Evolutionary conservation across 2,329 filamentous ascomycete species (phyloP).

Genomic region (Arthrobotrys iridis): DNA sequence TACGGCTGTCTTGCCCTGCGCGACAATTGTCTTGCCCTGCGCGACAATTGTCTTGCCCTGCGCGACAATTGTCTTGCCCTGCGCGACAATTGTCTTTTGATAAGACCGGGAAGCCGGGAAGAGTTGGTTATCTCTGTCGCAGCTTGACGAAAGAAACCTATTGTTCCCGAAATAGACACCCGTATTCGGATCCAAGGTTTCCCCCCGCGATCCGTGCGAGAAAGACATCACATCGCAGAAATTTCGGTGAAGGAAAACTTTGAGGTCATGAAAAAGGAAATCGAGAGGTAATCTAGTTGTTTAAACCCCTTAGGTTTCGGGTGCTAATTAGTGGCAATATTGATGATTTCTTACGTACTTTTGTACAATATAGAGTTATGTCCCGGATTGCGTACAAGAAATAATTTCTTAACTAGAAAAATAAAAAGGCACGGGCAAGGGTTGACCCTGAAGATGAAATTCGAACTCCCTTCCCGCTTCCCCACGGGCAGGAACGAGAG

Average conservation of each 20-base stretch:
- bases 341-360: constrained; percentile 5
- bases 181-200: not conserved
- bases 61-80: too few species aligned
- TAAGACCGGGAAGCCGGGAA: constrained; percentile 37
- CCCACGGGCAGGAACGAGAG: constrained; percentile 21
- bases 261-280: too few species aligned
- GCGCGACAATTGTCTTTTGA: constrained; percentile 10
- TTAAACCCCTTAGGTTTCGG: too few species aligned
- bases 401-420: constrained; percentile 3
- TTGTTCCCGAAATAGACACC: constrained; percentile 9
- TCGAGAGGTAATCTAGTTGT: too few species aligned
- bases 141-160: constrained; percentile 1
- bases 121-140: constrained; percentile 7
- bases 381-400: not conserved
- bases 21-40: too few species aligned
- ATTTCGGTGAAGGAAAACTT: not conserved
- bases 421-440: constrained; percentile 23
- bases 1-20: too few species aligned
- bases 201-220: constrained; percentile 46
- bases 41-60: too few species aligned
- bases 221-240: constrained; percentile 14
- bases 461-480: constrained; percentile 19
- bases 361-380: too few species aligned
- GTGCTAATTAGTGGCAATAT: not conserved
- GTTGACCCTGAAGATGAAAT: not conserved